Evolutionary conservation across 202 grass and related monocot genomes (phyloP).

Genomic region (Musa balbisiana): DNA sequence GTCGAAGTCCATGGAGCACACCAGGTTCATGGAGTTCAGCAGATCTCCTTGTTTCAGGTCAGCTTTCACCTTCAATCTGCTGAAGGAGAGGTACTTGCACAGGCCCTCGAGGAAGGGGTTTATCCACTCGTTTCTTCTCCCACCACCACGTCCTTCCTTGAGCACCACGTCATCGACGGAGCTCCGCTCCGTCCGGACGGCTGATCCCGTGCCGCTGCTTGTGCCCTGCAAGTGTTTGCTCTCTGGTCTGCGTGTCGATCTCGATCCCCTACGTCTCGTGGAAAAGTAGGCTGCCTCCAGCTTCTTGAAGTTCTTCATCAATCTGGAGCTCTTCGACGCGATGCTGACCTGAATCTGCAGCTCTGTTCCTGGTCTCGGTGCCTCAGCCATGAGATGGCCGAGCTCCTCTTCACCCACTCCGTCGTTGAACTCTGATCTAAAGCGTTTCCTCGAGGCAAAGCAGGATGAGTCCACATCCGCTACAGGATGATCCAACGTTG

Average conservation of each 20-base stretch:
- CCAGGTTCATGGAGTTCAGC: slow-evolving; percentile 83
- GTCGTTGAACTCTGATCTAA: slow-evolving; percentile 38
- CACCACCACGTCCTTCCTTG: slow-evolving; percentile 39
- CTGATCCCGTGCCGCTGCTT: slow-evolving; percentile 37
- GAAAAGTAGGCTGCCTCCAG: slow-evolving; percentile 87
- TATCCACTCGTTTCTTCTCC: slow-evolving; percentile 55
- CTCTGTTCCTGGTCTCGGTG: slow-evolving; percentile 38
- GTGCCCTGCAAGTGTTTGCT: slow-evolving; percentile 24
- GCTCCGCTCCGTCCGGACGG: slow-evolving; percentile 55
- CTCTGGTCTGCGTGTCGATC: slow-evolving; percentile 32
- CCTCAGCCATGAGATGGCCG: slow-evolving; percentile 29
- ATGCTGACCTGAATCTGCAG: slow-evolving; percentile 53
- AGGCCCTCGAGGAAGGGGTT: slow-evolving; percentile 90
- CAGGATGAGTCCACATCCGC: slow-evolving; percentile 40
- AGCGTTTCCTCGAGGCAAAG: slow-evolving; percentile 66
- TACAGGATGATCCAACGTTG: slow-evolving; percentile 9
- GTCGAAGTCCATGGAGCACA: slow-evolving; percentile 91
- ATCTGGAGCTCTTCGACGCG: slow-evolving; percentile 70
- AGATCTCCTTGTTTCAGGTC: slow-evolving; percentile 87
- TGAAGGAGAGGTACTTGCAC: slow-evolving; percentile 85
- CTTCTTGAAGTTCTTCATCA: slow-evolving; percentile 98
- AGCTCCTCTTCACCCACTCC: slow-evolving; percentile 40
- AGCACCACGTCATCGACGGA: slow-evolving; percentile 64
- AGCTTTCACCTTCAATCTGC: slow-evolving; percentile 69
- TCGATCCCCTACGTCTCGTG: slow-evolving; percentile 44